Conservation (phyloP, 345 rosid genomes). For the Microcos paniculata region DNA sequence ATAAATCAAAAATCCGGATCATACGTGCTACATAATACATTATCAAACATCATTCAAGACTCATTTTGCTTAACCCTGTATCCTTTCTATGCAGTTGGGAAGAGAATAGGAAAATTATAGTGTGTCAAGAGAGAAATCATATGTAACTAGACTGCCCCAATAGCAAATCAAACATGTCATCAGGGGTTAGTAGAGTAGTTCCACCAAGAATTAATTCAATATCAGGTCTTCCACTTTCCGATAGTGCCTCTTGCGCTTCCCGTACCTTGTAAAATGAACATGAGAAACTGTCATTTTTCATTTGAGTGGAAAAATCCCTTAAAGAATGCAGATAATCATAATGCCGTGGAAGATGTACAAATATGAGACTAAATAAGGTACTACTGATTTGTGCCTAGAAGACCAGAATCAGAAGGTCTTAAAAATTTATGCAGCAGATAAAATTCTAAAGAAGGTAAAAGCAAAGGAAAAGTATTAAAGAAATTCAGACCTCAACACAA, state of each 20-base stretch:
- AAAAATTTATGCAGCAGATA: neutral
- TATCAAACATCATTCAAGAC: neutral
- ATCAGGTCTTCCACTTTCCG: slow-evolving; percentile 84
- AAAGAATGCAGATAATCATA: neutral
- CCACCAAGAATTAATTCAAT: slow-evolving; percentile 75
- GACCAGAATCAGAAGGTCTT: neutral
- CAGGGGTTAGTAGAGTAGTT: slow-evolving; percentile 87
- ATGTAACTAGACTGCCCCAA: slow-evolving; percentile 59
- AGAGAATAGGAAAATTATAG: neutral
- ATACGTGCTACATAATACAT: neutral
- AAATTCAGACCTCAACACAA: slow-evolving; percentile 61
- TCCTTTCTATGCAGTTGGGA: neutral
- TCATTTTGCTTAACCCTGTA: neutral
- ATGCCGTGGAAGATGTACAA: neutral
- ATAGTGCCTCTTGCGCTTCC: slow-evolving; percentile 77
- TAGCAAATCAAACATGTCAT: slow-evolving; percentile 75
- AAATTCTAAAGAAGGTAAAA: neutral
- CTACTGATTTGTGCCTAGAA: neutral
- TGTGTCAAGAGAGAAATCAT: slow-evolving; percentile 27
- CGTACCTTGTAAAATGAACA: slow-evolving; percentile 44
- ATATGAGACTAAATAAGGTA: too few species aligned
- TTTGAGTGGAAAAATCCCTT: neutral
- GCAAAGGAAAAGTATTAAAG: neutral
- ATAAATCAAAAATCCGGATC: neutral
- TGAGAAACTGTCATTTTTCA: neutral